phyloP scores from a whole-genome alignment of 129 eudicot genomes.

The Flaveria linearis region DNA sequence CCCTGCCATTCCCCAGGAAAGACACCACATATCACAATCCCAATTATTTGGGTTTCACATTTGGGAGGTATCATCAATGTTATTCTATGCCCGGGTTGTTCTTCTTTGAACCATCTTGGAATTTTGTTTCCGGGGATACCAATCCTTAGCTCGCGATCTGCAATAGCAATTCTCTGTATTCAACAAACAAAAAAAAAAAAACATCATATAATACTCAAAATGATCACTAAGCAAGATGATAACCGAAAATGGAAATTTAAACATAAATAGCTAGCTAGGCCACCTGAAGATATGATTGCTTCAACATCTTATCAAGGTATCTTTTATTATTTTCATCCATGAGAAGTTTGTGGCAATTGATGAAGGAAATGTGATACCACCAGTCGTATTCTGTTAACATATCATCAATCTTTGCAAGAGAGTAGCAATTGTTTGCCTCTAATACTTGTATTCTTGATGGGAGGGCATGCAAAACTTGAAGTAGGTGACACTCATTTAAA shows the following conservation, averaged over 20 bases:
- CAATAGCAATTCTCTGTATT: conserved; percentile 2
- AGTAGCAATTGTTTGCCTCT: neutral
- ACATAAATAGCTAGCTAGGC: neutral
- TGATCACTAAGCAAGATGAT: too few species aligned
- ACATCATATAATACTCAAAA: neutral
- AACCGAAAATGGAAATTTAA: neutral
- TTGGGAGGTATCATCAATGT: neutral
- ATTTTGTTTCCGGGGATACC: conserved; percentile 6
- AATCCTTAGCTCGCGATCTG: neutral
- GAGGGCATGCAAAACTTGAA: neutral
- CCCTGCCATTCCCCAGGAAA: too few species aligned
- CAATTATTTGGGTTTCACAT: neutral
- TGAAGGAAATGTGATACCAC: neutral
- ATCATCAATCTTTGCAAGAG: neutral
- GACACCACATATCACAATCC: neutral
- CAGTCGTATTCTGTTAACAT: neutral
- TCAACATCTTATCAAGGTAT: neutral
- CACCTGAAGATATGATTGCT: conserved; percentile 3
- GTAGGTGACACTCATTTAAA: neutral
- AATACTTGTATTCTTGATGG: neutral
- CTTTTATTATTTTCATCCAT: neutral
- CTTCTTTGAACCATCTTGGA: conserved; percentile 18
- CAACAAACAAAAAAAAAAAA: neutral
- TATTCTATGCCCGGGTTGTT: neutral
- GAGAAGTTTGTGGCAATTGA: neutral